These are phyloP conservation scores for Leccinum griseonigrum DNA, from an alignment of 1,284 basidiomycete species.

Conservation along the genomic window DNA sequence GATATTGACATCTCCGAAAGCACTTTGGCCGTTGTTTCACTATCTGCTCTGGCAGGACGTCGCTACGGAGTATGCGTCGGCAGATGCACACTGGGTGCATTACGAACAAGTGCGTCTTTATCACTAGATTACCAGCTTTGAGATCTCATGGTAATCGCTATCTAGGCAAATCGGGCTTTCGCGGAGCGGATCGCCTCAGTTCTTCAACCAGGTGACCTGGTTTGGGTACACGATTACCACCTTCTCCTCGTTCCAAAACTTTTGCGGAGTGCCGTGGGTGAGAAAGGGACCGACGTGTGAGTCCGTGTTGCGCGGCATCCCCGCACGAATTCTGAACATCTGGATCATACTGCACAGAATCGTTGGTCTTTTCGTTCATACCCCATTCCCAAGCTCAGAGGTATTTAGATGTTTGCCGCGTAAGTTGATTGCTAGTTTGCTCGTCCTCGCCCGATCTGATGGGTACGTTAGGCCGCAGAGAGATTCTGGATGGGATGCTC, in stretches of 20 bases:
- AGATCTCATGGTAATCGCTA: slow-evolving; percentile 8
- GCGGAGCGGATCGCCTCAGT: slow-evolving; percentile 75
- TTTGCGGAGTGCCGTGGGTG: slow-evolving; percentile 54
- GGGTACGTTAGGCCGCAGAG: slow-evolving; percentile 61
- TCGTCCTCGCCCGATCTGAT: background rate
- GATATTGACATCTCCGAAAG: slow-evolving; percentile 36
- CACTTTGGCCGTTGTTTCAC: slow-evolving; percentile 98
- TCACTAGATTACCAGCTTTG: background rate
- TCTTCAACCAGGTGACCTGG: slow-evolving; percentile 86
- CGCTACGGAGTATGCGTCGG: slow-evolving; percentile 73
- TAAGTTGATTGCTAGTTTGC: slow-evolving; percentile 37
- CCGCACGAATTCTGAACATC: background rate
- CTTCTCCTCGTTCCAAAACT: slow-evolving; percentile 88
- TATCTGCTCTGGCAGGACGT: slow-evolving; percentile 98
- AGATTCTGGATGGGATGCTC: slow-evolving; percentile 97
- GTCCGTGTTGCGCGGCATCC: slow-evolving; percentile 11
- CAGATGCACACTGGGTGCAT: slow-evolving; percentile 73
- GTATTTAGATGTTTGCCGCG: slow-evolving; percentile 93
- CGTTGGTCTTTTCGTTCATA: slow-evolving; percentile 94
- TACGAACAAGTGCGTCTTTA: slow-evolving; percentile 26
- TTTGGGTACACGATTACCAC: slow-evolving; percentile 94
- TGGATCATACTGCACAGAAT: slow-evolving; percentile 49
- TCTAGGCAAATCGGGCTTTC: slow-evolving; percentile 83
- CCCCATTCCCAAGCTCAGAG: slow-evolving; percentile 96
- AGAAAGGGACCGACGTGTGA: slow-evolving; percentile 27